Conservation (phyloP, 108 stramenopile species). For the Ochromonas danica region DNA sequence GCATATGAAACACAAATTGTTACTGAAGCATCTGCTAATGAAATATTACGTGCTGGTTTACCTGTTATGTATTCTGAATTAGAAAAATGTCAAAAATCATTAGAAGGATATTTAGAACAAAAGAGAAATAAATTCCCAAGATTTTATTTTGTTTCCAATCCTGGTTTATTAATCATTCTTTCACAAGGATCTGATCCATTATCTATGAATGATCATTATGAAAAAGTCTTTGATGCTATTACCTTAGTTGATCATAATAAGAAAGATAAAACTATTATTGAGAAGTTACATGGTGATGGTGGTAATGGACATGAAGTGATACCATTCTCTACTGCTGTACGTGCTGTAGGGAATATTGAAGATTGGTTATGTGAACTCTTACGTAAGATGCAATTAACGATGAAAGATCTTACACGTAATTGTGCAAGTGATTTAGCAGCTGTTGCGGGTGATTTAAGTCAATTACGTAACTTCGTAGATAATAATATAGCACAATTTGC, state of each 20-base stretch:
- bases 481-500: conserved; percentile 75
- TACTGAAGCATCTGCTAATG: conserved; percentile 71
- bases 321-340: conserved; percentile 66
- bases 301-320: conserved; percentile 71
- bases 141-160: conserved; percentile 86
- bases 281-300: conserved; percentile 68
- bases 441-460: conserved; percentile 62
- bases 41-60: conserved; percentile 64
- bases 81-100: conserved; percentile 83
- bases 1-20: conserved; percentile 71
- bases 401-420: conserved; percentile 70
- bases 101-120: conserved; percentile 84
- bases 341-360: conserved; percentile 80
- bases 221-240: conserved; percentile 75
- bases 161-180: conserved; percentile 77
- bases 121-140: conserved; percentile 85
- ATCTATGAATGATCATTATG: conserved; percentile 86
- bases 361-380: conserved; percentile 79
- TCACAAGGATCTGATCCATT: conserved; percentile 83
- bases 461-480: conserved; percentile 76
- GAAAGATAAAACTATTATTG: conserved; percentile 77
- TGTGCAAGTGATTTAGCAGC: conserved; percentile 65
- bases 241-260: conserved; percentile 78
- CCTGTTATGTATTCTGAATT: conserved; percentile 82
- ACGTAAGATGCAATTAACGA: conserved; percentile 68